phyloP scores from a whole-genome alignment of 2,329 filamentous ascomycete species.

The Chaetomiaceae sp. region DNA sequence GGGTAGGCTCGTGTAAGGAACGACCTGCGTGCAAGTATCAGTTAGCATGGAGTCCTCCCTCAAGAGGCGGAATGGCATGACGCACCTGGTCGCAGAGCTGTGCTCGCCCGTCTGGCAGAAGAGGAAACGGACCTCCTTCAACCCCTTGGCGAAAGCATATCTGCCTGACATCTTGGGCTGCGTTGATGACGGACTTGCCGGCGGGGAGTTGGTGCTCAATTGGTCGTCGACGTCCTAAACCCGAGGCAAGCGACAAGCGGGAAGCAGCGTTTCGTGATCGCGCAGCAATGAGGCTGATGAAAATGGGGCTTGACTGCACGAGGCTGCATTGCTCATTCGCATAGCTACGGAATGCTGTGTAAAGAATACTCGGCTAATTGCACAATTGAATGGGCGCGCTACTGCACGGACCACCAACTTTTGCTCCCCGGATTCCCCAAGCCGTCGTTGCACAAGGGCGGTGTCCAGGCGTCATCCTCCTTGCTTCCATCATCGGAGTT shows the following conservation, averaged over 20 bases:
- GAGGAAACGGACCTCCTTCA: conserved; percentile 95
- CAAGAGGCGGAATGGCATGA: conserved; percentile 11
- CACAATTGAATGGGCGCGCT: background rate
- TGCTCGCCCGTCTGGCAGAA: conserved; percentile 93
- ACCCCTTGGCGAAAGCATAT: conserved; percentile 81
- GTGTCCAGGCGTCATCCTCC: conserved; percentile 9
- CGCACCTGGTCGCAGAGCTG: conserved; percentile 82
- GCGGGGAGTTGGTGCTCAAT: conserved; percentile 21
- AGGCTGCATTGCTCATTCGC: background rate
- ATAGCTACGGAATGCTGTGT: background rate
- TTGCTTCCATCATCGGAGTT: conserved; percentile 9
- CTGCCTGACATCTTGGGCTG: conserved; percentile 69
- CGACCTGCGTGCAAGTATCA: conserved; percentile 51
- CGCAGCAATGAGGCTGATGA: conserved; percentile 12
- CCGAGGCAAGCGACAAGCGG: conserved; percentile 5
- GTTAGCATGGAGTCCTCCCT: conserved; percentile 1
- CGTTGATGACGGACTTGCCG: conserved; percentile 7
- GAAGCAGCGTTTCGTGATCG: conserved; percentile 10
- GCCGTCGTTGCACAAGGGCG: background rate
- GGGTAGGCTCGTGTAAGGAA: conserved; percentile 92
- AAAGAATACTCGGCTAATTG: too few species aligned
- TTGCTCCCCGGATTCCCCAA: conserved; percentile 11
- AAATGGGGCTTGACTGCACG: conserved; percentile 14
- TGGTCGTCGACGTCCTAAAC: conserved; percentile 19
- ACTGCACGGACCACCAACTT: background rate